These are phyloP conservation scores for Penicillium mononematosum DNA, from an alignment of 495 filamentous ascomycete genomes.

Conservation along the genomic window DNA sequence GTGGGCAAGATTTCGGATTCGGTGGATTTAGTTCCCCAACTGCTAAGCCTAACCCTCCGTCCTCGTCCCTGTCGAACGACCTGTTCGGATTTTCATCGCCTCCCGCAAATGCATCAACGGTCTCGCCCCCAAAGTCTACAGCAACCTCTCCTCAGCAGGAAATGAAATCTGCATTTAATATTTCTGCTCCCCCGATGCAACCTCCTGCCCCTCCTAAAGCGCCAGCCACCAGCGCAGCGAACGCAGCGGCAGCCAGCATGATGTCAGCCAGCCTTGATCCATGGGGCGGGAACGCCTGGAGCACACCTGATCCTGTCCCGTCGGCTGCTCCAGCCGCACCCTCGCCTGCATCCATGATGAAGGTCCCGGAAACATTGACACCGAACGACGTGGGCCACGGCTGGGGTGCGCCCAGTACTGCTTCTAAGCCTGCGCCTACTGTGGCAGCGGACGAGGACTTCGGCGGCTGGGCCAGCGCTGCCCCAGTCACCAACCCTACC, in stretches of 20 bases:
- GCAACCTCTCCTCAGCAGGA: slow-evolving; percentile 40
- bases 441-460: slow-evolving; percentile 88
- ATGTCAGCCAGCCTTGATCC: slow-evolving; percentile 44
- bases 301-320: slow-evolving; percentile 45
- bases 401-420: slow-evolving; percentile 47
- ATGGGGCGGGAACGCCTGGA: slow-evolving; percentile 54
- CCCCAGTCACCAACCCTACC: slow-evolving; percentile 48
- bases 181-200: slow-evolving; percentile 58
- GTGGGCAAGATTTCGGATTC: slow-evolving; percentile 55
- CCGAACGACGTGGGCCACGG: slow-evolving; percentile 51
- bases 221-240: slow-evolving; percentile 33
- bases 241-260: slow-evolving; percentile 31
- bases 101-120: slow-evolving; percentile 42
- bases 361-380: slow-evolving; percentile 47
- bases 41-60: slow-evolving; percentile 43
- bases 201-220: slow-evolving; percentile 41
- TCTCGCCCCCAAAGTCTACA: slow-evolving; percentile 43
- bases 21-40: slow-evolving; percentile 45
- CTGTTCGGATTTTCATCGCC: slow-evolving; percentile 79
- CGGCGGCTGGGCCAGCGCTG: slow-evolving; percentile 83
- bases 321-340: slow-evolving; percentile 22
- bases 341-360: slow-evolving; percentile 44
- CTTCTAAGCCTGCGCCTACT: slow-evolving; percentile 55
- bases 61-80: slow-evolving; percentile 55
- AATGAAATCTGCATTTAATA: slow-evolving; percentile 73